These are phyloP conservation scores for Vitis hybrid DNA, from an alignment of 177 flowering plant genomes.

Conservation along the genomic window DNA sequence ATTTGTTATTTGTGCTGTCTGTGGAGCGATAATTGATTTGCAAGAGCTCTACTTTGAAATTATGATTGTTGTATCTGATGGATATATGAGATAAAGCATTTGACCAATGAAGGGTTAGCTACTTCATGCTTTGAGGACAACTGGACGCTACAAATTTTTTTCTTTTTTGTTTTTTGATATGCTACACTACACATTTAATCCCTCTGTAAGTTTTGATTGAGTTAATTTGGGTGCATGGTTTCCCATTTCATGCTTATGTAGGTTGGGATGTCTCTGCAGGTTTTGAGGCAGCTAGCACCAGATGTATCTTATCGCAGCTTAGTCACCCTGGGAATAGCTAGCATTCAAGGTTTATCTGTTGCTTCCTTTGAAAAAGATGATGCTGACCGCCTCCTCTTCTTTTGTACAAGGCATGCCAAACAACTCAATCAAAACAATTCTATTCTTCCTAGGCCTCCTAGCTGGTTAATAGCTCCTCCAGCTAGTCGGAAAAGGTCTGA, in stretches of 20 bases:
- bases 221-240: slow-evolving; percentile 15
- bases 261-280: slow-evolving; percentile 41
- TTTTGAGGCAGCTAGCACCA: slow-evolving; percentile 91
- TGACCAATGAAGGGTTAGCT: no score
- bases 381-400: slow-evolving; percentile 57
- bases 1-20: no score
- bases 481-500: slow-evolving; percentile 64
- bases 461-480: slow-evolving; percentile 76
- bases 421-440: slow-evolving; percentile 20
- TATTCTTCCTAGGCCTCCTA: slow-evolving; percentile 37
- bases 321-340: slow-evolving; percentile 86
- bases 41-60: no score
- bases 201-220: no score
- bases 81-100: no score
- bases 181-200: no score
- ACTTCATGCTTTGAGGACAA: no score
- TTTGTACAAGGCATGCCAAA: slow-evolving; percentile 42
- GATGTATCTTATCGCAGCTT: slow-evolving; percentile 81
- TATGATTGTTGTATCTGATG: no score
- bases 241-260: slow-evolving; percentile 28
- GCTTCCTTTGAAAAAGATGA: slow-evolving; percentile 95
- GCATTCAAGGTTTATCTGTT: slow-evolving; percentile 89
- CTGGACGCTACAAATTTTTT: no score
- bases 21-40: no score
- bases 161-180: no score